Evolutionary conservation across 177 flowering plant species (phyloP), one percentile per base, ranked within the genome.

Genomic region (Vitis hybrid): DNA sequence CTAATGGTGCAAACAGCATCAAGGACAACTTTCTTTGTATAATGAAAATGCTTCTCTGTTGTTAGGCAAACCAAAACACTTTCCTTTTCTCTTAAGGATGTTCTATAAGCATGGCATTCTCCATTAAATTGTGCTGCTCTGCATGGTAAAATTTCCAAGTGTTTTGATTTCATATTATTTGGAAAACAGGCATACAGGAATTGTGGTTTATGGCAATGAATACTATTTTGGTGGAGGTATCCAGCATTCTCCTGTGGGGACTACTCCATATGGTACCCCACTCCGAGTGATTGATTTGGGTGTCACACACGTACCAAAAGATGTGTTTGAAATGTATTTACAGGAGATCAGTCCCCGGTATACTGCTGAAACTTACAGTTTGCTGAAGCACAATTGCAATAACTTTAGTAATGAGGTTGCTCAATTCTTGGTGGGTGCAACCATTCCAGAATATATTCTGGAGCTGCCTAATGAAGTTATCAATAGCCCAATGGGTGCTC

Each of bases 361-460:
- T 70, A 91, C 95, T 2, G 97, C 95, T 27, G 97, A 93, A 74
- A 89, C 95, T 4, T 96, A 96, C 79, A 91, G 84, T 77, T 80
- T 96, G 78, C 90, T 96, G 21, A 68, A 67, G 4, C 97, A 96
- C 74, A 96, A 96, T 68, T 96, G 99, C 85, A 96, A 96, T 82
- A 96, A 92, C 79, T 96, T 96, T 77, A 90, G 92, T 82, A 96
- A 96, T 74, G 99, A 96, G 81, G 91, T 93, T 74, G 86, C 97
- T 9, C 99, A 92, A 68, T 96, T 96, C 78, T 80, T 96, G 75
- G 97, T 93, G 49, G 92, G 97, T 21, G 68, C 66, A 13, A 73
- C 77, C 18, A 88, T 96, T 72, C 99, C 99, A 2, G 94, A 92
- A 27, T 93, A 89, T 54, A 96, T 96, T 49, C 75, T 96, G 67